Base-by-base conservation (phyloP, 2,329 filamentous ascomycete genomes). In the Colletotrichum theobromicola region DNA sequence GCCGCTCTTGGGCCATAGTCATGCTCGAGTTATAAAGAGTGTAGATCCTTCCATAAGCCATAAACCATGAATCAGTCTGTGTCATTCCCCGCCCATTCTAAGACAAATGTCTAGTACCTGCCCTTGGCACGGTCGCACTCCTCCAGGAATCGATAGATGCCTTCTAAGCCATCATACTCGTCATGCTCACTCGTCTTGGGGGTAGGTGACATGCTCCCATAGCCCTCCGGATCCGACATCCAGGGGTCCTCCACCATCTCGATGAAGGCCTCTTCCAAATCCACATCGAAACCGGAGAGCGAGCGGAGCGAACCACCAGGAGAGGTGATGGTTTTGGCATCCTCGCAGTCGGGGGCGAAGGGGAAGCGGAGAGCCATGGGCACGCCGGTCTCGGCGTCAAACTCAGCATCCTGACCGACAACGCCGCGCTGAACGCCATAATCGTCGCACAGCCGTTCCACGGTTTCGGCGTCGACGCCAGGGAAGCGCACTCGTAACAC, bases 401-500 rank as follows among this genome's bases (percentile, higher is more conserved):
- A 98, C 21, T 93, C 92, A 35, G 83, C 76, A 77, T 98, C 97
- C 85, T 98, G 93, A 15, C 90, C 87, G 5, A 98, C 90, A 5
- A 94, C 86, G 2, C 97, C 97, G 67, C 95, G 90, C 76, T 93
- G 91, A 9, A 99, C 89, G n/a, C 94, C 94, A 13, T 98, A 89
- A 81, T 99, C 97, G 61, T 95, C 92, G 82, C 96, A 98, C 1
- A 99, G 89, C 4, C 89, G 88, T 81, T 98, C 95, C 0, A 98
- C 94, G 0, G 94, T 94, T 18, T 93, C 91, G 1, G 92, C 92
- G 79, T 98, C 96, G 76, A 97, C 96, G 4, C 97, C 97, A 0
- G 96, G 95, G 80, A 99, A 98, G 34, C 95, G 93, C 3, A 98
- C 92, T 37, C 95, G 92, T 5, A 98, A 85, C 0, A 91, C 90